Evolutionary conservation across 495 filamentous ascomycete genomes (phyloP).

Genomic region (Neurospora sp.): DNA sequence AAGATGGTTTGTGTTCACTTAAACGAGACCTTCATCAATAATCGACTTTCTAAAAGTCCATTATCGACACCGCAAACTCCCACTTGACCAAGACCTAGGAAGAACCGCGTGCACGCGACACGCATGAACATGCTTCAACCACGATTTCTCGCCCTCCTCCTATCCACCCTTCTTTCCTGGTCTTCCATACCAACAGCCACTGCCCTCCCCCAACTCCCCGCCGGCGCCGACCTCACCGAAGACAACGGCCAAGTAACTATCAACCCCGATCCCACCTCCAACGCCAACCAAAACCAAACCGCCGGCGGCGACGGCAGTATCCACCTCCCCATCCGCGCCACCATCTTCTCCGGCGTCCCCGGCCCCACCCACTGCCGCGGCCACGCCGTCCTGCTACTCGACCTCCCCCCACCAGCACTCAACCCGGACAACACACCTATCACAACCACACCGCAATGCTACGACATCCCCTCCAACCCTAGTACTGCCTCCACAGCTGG

Average conservation of each 20-base stretch:
- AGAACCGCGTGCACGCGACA: not conserved
- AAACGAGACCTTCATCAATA: not conserved
- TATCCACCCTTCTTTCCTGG: not conserved
- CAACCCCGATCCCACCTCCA: slow-evolving; percentile 15
- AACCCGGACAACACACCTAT: slow-evolving; percentile 3
- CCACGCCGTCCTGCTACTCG: slow-evolving; percentile 15
- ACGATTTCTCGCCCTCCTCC: not conserved
- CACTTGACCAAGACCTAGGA: not conserved
- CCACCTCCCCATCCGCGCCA: slow-evolving; percentile 20
- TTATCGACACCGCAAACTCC: not conserved
- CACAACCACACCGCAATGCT: slow-evolving; percentile 17
- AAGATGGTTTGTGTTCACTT: not conserved
- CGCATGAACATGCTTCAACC: not conserved
- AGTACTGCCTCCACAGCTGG: slow-evolving; percentile 3
- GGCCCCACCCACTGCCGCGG: slow-evolving; percentile 30
- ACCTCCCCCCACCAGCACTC: slow-evolving; percentile 16
- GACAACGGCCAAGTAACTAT: slow-evolving; percentile 28
- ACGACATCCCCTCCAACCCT: slow-evolving; percentile 16
- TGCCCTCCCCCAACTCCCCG: slow-evolving; percentile 7
- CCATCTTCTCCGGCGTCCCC: slow-evolving; percentile 28
- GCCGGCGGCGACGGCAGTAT: not conserved
- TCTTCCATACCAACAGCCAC: not conserved
- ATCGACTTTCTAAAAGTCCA: not conserved
- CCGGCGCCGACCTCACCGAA: slow-evolving; percentile 14
- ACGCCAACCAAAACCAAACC: slow-evolving; percentile 11